Evolutionary conservation across 2,329 filamentous ascomycete species (phyloP), one percentile per base, ranked within the genome.

Genomic region (Sclerotinia nivalis): DNA sequence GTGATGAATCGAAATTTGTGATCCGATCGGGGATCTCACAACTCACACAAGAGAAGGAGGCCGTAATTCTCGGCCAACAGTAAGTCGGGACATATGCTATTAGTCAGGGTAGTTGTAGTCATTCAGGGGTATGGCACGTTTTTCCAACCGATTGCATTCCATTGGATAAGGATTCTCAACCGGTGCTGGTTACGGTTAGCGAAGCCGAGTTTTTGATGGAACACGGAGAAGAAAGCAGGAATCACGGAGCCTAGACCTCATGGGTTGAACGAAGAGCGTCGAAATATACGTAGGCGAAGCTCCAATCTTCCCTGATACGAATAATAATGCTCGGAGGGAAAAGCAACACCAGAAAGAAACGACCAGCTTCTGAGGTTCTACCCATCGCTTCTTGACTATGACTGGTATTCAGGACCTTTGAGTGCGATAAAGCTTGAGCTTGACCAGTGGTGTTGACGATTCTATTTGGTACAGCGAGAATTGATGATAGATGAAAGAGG

Each of bases 31-130:
- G 43, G 43, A 28, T 45, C 13, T 28, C 13, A 10, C 2, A 4
- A 9, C 25, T 45, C 18, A 61, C 20, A 61, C 43, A 43, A 49
- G 12, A n/a, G 28, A 34, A 18, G 8, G 22, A 34, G 22, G 20
- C 60, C 60, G 45, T 50, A 50, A 50, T 50, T 34, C 31, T 50
- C 60, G 45, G 60, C 45, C 20, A 37, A 62, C 22, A 62, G 7
- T 18, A 28, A 62, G 20, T 37, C 45, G 45, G 45, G 28, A 62
- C 10, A 31, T 15, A 50, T 25, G 45, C 22, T 50, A 50, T 49
- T 50, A 49, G 18, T 10, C 45, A 49, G 13, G 31, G 3, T n/a
- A 18, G 45, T 15, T 25, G 25, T 50, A 34, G 40, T 50, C 22
- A 49, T n/a, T 50, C 45, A 62, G 28, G 20, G 20, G 25, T 37